Evolutionary conservation across 1,284 basidiomycete genomes (phyloP).

Genomic region (Trametes hirsuta): DNA sequence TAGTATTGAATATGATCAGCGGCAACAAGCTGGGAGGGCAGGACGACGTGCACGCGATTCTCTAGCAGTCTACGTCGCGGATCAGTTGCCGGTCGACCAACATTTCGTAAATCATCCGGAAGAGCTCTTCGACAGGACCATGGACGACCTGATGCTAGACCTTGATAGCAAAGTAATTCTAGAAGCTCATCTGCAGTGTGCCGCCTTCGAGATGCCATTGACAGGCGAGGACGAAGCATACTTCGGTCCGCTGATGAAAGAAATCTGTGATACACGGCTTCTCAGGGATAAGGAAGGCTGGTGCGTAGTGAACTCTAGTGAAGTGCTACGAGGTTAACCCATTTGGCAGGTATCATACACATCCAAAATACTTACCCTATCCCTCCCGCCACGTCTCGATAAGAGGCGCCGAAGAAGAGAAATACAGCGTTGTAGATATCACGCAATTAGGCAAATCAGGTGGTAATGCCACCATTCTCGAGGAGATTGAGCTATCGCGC

Average conservation of each 20-base stretch:
- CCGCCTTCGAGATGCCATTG: slow-evolving; percentile 86
- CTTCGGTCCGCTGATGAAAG: slow-evolving; percentile 68
- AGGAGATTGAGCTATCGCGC: slow-evolving; percentile 86
- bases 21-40: slow-evolving; percentile 90
- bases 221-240: slow-evolving; percentile 68
- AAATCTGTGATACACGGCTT: slow-evolving; percentile 59
- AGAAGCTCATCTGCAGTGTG: slow-evolving; percentile 89
- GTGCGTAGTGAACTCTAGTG: slow-evolving; percentile 40
- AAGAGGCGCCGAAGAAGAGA: slow-evolving; percentile 78
- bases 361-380: slow-evolving; percentile 78
- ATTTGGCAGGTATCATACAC: slow-evolving; percentile 71
- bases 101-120: slow-evolving; percentile 78
- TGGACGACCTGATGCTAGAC: slow-evolving; percentile 74
- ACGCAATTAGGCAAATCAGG: slow-evolving; percentile 44
- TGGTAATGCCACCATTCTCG: slow-evolving; percentile 59
- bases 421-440: slow-evolving; percentile 77
- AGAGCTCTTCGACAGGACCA: slow-evolving; percentile 66
- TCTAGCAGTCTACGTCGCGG: slow-evolving; percentile 79
- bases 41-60: slow-evolving; percentile 85
- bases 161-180: slow-evolving; percentile 77
- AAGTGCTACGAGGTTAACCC: not conserved
- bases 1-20: slow-evolving; percentile 39
- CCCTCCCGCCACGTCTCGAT: slow-evolving; percentile 79
- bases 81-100: slow-evolving; percentile 75
- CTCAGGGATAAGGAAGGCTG: slow-evolving; percentile 72